phyloP scores from a whole-genome alignment of 2,329 filamentous ascomycete genomes.

The Dactylellina drechsleri region DNA sequence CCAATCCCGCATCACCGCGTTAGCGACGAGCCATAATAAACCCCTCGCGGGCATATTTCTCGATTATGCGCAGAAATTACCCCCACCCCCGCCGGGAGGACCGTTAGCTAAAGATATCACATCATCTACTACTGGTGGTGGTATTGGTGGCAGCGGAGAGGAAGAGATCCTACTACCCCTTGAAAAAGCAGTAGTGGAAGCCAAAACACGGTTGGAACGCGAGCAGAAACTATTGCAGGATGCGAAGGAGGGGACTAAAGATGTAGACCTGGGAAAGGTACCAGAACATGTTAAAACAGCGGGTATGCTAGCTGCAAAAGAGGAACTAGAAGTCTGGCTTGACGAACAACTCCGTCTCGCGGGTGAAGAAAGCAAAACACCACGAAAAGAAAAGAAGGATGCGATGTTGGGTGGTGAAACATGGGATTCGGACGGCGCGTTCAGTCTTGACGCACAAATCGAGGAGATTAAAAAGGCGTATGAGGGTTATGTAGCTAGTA shows the following conservation, averaged over 20 bases:
- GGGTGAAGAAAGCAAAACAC: constrained; percentile 46
- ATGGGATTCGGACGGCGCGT: neutral
- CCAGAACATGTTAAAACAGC: constrained; percentile 34
- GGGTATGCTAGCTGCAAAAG: constrained; percentile 46
- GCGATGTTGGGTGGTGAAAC: neutral
- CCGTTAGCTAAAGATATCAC: constrained; percentile 27
- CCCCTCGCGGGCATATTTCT: constrained; percentile 21
- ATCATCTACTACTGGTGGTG: neutral
- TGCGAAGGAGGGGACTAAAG: constrained; percentile 20
- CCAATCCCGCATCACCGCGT: constrained; percentile 39
- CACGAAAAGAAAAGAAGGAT: constrained; percentile 33
- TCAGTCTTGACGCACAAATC: constrained; percentile 31
- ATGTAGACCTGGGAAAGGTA: constrained; percentile 22
- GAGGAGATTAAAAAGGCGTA: constrained; percentile 38
- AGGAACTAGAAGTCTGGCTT: constrained; percentile 46
- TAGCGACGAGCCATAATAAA: constrained; percentile 24
- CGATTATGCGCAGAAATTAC: constrained; percentile 29
- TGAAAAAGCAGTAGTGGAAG: constrained; percentile 57
- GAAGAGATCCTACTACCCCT: constrained; percentile 44
- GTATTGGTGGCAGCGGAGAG: constrained; percentile 13
- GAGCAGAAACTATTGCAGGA: constrained; percentile 35
- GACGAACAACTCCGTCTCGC: constrained; percentile 47
- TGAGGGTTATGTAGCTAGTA: constrained; percentile 37
- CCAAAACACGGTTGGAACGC: constrained; percentile 58
- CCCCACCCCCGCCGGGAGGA: constrained; percentile 30